phyloP scores from a whole-genome alignment of 352 stramenopile genomes.

The Thraustotheca clavata region DNA sequence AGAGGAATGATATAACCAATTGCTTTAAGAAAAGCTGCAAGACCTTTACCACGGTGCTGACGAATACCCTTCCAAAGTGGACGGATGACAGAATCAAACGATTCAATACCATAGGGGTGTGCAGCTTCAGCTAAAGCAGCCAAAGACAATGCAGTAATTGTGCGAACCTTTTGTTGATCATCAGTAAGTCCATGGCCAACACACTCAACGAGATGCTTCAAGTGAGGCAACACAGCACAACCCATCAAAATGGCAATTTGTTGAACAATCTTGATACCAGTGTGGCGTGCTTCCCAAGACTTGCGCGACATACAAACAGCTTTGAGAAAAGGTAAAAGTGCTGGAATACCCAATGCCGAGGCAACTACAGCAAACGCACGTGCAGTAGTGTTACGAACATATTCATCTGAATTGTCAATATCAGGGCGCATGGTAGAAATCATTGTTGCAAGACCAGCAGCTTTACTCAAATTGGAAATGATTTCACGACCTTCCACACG shows the following conservation, averaged over 20 bases:
- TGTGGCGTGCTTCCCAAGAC: slow-evolving; percentile 98
- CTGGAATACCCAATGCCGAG: slow-evolving; percentile 95
- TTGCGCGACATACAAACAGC: slow-evolving; percentile 97
- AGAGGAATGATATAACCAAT: slow-evolving; percentile 99
- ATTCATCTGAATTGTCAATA: slow-evolving; percentile 98
- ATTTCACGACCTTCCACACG: slow-evolving; percentile 98
- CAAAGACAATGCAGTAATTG: slow-evolving; percentile 97
- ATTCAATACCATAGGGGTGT: slow-evolving; percentile 99
- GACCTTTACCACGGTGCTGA: slow-evolving; percentile 95
- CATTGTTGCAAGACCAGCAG: slow-evolving; percentile 97
- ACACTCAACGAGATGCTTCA: slow-evolving; percentile 97
- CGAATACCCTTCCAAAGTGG: slow-evolving; percentile 97
- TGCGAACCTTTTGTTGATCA: slow-evolving; percentile 96
- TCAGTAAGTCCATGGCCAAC: slow-evolving; percentile 97
- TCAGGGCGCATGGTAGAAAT: slow-evolving; percentile 99
- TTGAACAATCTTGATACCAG: slow-evolving; percentile 99
- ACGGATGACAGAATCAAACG: slow-evolving; percentile 97
- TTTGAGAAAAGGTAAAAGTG: slow-evolving; percentile 97
- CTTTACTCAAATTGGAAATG: slow-evolving; percentile 99
- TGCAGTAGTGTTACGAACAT: slow-evolving; percentile 98
- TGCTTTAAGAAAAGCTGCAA: slow-evolving; percentile 98
- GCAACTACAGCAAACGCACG: slow-evolving; percentile 98
- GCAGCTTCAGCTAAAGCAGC: slow-evolving; percentile 95
- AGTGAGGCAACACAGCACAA: slow-evolving; percentile 95
- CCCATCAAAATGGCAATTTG: slow-evolving; percentile 99